Conservation (phyloP, 2,329 filamentous ascomycete genomes). For the Madurella mycetomatis region DNA sequence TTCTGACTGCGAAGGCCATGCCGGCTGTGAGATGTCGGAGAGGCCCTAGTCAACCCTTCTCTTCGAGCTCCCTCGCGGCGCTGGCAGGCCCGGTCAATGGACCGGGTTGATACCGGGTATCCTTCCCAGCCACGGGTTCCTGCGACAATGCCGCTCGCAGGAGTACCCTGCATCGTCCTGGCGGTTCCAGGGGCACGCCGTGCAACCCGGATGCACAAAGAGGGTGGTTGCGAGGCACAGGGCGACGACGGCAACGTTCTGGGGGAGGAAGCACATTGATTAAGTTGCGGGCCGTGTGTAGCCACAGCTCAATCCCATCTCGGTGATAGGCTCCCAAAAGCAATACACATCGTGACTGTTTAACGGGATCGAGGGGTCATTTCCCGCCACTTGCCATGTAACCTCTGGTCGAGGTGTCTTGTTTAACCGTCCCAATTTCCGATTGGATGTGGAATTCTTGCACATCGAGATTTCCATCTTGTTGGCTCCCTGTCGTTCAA, state of each 20-base stretch:
- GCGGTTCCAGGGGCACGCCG: conserved; percentile 2
- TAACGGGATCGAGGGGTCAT: neutral
- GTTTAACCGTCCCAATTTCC: conserved; percentile 13
- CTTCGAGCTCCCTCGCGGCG: conserved; percentile 1
- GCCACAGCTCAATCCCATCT: neutral
- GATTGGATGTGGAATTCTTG: conserved; percentile 7
- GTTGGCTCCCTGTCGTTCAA: neutral
- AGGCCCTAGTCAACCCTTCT: neutral
- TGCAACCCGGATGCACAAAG: neutral
- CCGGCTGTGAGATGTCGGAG: neutral
- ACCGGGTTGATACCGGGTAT: neutral
- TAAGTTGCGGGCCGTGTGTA: neutral
- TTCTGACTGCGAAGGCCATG: neutral
- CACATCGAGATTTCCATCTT: neutral
- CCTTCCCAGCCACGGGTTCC: neutral
- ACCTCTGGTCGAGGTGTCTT: neutral
- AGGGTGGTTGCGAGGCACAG: neutral
- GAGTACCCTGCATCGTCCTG: conserved; percentile 5
- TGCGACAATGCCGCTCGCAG: neutral
- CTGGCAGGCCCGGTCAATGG: neutral
- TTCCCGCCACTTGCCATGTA: neutral
- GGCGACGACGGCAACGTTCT: neutral
- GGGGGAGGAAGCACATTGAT: neutral
- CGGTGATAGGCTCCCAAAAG: neutral
- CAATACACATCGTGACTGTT: no score